phyloP scores from a whole-genome alignment of 73 alveolate species.

The Symbiodinium natans region DNA sequence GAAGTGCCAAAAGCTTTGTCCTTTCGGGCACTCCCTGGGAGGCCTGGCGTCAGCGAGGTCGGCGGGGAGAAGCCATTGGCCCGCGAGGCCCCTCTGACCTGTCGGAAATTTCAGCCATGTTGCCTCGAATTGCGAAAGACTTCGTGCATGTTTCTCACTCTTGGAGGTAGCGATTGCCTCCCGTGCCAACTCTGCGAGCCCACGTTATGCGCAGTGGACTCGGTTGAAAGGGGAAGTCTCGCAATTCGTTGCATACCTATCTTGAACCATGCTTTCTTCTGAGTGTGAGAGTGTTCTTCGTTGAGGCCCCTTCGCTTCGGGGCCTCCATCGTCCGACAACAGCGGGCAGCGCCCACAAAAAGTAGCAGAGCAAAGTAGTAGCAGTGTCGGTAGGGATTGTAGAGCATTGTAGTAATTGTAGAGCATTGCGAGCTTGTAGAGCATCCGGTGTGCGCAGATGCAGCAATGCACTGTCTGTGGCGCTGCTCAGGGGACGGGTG shows the following conservation, averaged over 20 bases:
- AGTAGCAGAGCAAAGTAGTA: no score
- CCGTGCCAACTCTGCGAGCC: slow-evolving; percentile 3
- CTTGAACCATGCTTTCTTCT: no score
- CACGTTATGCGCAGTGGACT: neutral
- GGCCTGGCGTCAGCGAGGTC: neutral
- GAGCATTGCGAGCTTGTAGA: no score
- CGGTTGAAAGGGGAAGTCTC: neutral
- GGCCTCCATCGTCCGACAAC: neutral
- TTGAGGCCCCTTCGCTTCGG: slow-evolving; percentile 7
- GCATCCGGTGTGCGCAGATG: no score
- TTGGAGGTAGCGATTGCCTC: neutral
- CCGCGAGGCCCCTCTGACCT: slow-evolving; percentile 5
- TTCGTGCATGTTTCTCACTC: no score
- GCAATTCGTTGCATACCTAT: neutral
- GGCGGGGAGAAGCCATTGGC: neutral
- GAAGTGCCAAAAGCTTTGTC: no score
- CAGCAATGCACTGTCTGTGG: no score
- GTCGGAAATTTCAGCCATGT: no score
- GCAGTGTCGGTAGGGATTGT: no score
- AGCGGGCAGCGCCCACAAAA: slow-evolving; percentile 1
- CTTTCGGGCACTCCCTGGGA: neutral
- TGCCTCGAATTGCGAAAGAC: no score
- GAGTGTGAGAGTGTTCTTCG: no score
- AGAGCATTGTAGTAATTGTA: no score
- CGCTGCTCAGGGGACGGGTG: neutral